Evolutionary conservation across 495 filamentous ascomycete species (phyloP).

Genomic region (Neurospora africana): DNA sequence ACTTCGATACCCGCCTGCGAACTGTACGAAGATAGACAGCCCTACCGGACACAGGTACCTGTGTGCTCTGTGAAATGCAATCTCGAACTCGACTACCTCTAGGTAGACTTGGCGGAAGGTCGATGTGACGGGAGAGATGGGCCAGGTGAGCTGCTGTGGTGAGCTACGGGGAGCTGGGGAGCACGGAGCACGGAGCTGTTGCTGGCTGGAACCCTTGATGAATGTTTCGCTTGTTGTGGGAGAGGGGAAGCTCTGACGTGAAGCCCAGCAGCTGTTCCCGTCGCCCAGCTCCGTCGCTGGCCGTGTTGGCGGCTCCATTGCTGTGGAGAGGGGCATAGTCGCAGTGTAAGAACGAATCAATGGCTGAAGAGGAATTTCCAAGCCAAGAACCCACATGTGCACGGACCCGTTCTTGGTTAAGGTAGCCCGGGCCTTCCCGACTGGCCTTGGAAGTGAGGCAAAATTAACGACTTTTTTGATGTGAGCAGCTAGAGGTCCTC

Average conservation of each 20-base stretch:
- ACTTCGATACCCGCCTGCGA: not conserved
- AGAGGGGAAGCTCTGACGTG: not conserved
- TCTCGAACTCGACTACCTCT: not conserved
- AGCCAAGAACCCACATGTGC: not conserved
- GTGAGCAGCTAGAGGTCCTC: slow-evolving; percentile 7
- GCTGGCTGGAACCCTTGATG: not conserved
- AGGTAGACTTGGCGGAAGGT: not conserved
- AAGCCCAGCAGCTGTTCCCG: not conserved
- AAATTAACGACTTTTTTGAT: slow-evolving; percentile 26
- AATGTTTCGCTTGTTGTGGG: not conserved
- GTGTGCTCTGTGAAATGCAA: not conserved
- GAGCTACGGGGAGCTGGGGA: not conserved
- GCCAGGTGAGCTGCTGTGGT: not conserved
- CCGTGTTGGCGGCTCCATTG: not conserved
- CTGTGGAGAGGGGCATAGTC: not conserved
- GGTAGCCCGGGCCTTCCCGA: slow-evolving; percentile 22
- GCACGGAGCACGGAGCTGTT: not conserved
- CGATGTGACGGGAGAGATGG: not conserved
- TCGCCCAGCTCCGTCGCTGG: slow-evolving; percentile 2
- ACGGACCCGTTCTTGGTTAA: not conserved
- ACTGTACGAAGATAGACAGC: not conserved
- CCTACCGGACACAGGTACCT: not conserved
- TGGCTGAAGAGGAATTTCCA: not conserved
- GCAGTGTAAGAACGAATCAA: not conserved
- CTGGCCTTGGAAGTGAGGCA: slow-evolving; percentile 27